phyloP scores from a whole-genome alignment of 1,284 basidiomycete species.

The Macrocystidia cucumis region DNA sequence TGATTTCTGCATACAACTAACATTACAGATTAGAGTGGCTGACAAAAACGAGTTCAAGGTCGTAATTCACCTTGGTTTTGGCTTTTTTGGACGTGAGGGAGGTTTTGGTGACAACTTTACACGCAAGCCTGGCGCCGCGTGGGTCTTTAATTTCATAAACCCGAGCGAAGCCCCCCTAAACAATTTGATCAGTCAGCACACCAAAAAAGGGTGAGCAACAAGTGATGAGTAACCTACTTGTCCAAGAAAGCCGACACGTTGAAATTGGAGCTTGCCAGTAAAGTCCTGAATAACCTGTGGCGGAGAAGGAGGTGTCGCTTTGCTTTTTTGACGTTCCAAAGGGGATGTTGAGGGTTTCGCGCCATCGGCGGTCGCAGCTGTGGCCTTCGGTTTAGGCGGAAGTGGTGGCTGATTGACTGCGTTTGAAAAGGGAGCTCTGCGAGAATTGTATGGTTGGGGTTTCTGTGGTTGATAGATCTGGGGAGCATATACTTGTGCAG shows the following conservation, averaged over 20 bases:
- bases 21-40: slow-evolving; percentile 3
- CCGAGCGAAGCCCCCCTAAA: slow-evolving; percentile 83
- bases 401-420: slow-evolving; percentile 27
- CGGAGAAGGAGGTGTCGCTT: slow-evolving; percentile 75
- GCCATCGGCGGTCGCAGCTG: slow-evolving; percentile 22
- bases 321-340: slow-evolving; percentile 71
- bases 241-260: slow-evolving; percentile 75
- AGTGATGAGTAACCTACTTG: slow-evolving; percentile 49
- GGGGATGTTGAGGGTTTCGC: slow-evolving; percentile 48
- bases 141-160: slow-evolving; percentile 84
- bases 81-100: slow-evolving; percentile 87
- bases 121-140: slow-evolving; percentile 61
- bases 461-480: slow-evolving; percentile 20
- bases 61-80: slow-evolving; percentile 74
- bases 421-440: slow-evolving; percentile 28
- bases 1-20: slow-evolving; percentile 95
- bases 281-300: slow-evolving; percentile 73
- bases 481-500: slow-evolving; percentile 25
- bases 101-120: slow-evolving; percentile 82
- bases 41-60: not conserved
- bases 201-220: slow-evolving; percentile 2
- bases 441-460: slow-evolving; percentile 16
- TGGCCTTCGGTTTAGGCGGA: slow-evolving; percentile 17
- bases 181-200: slow-evolving; percentile 3
- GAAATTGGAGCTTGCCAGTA: slow-evolving; percentile 47